Conservation (phyloP, 441 rosid species). For the Kokia cookei region DNA sequence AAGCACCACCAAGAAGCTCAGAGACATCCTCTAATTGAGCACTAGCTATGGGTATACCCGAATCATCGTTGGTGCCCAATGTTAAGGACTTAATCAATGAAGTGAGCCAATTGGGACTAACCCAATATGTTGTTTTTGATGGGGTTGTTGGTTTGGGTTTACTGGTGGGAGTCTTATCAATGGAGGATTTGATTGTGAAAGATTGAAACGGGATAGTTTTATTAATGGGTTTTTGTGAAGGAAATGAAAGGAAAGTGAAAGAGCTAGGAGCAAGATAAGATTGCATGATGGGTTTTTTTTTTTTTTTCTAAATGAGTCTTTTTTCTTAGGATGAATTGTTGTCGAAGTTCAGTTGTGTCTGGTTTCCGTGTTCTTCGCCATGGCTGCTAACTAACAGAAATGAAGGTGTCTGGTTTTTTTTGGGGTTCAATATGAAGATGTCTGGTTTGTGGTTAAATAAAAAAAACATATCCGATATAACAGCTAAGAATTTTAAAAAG, state of each 20-base stretch:
- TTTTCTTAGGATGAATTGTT: not conserved
- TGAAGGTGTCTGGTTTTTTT: too few species aligned
- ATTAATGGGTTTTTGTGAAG: not conserved
- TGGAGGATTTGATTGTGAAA: conserved; percentile 45
- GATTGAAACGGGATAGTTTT: conserved; percentile 8
- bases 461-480: not conserved
- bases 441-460: not conserved
- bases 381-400: not conserved
- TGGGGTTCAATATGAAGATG: not conserved
- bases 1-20: conserved; percentile 87
- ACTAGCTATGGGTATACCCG: conserved; percentile 76
- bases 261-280: not conserved
- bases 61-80: conserved; percentile 48
- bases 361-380: not conserved
- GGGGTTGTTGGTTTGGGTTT: conserved; percentile 20
- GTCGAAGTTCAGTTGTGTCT: not conserved
- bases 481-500: too few species aligned
- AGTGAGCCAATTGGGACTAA: conserved; percentile 91
- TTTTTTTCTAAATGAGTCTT: not conserved
- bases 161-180: conserved; percentile 25
- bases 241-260: conserved; percentile 13
- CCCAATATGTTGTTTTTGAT: conserved; percentile 63
- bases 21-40: conserved; percentile 86
- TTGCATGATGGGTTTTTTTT: not conserved
- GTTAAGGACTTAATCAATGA: conserved; percentile 57